A percentile compares a stretch with the other conserved stretches of the same genome.
phyloP scores from a whole-genome alignment of 169 alveolate genomes.

The Perkinsus olseni region DNA sequence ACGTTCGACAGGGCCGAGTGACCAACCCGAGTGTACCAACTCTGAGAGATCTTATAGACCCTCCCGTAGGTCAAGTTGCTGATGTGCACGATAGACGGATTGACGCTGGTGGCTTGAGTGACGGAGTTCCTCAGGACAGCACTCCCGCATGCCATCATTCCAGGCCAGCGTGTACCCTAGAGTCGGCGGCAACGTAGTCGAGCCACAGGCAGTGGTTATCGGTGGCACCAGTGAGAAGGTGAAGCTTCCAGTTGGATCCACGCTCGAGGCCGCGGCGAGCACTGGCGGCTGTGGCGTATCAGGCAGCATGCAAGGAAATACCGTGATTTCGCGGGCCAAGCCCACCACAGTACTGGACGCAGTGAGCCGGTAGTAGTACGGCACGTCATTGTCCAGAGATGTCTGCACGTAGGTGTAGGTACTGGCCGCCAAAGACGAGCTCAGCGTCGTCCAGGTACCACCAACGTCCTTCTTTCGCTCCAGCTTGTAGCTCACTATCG shows the following conservation, averaged over 20 bases:
- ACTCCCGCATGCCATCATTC: slow-evolving; percentile 28
- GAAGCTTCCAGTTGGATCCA: background rate
- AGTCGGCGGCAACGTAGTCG: background rate
- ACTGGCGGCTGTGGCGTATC: background rate
- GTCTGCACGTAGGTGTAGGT: background rate
- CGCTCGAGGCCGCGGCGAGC: background rate
- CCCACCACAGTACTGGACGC: background rate
- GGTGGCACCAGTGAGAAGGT: background rate
- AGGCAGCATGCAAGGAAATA: background rate
- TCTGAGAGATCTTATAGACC: background rate
- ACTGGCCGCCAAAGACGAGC: background rate
- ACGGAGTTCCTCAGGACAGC: background rate
- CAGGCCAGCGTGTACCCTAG: background rate
- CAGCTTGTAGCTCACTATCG: slow-evolving; percentile 21
- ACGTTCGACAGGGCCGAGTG: background rate
- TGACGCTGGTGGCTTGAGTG: background rate
- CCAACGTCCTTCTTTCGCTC: background rate
- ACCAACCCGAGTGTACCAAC: background rate
- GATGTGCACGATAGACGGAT: background rate
- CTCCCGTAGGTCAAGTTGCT: background rate
- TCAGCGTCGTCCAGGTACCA: background rate
- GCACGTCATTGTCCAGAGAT: background rate
- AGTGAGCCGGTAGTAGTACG: slow-evolving; percentile 1
- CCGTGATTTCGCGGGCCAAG: background rate
- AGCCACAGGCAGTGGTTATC: background rate